phyloP scores from a whole-genome alignment of 495 filamentous ascomycete genomes.

The Penicillium desertorum region DNA sequence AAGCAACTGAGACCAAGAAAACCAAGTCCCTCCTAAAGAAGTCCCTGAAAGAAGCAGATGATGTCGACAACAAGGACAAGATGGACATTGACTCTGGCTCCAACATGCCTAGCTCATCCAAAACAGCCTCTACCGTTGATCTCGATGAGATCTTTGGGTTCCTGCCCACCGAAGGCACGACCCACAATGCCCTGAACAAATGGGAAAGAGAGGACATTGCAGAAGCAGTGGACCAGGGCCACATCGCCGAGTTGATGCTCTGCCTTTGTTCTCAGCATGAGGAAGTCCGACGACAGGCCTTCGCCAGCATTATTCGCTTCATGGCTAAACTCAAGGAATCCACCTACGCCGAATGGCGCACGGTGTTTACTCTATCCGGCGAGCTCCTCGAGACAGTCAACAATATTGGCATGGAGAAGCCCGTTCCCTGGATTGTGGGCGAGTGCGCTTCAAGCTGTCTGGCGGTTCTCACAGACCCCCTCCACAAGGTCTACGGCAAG shows the following conservation, averaged over 20 bases:
- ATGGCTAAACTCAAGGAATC: constrained; percentile 66
- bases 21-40: constrained; percentile 42
- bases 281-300: constrained; percentile 75
- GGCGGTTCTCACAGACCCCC: constrained; percentile 67
- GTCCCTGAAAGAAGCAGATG: constrained; percentile 37
- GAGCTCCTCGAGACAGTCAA: constrained; percentile 75
- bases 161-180: constrained; percentile 42
- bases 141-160: constrained; percentile 44
- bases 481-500: constrained; percentile 82
- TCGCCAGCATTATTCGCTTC: constrained; percentile 62
- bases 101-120: constrained; percentile 2
- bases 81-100: constrained; percentile 25
- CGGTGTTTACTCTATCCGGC: constrained; percentile 70
- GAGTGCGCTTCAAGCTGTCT: constrained; percentile 72
- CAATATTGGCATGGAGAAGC: constrained; percentile 48
- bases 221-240: constrained; percentile 70
- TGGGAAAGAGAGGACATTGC: constrained; percentile 76
- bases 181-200: constrained; percentile 46
- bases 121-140: constrained; percentile 26
- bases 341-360: constrained; percentile 70
- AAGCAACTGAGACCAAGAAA: constrained; percentile 40
- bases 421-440: constrained; percentile 70
- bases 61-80: constrained; percentile 21
- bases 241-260: constrained; percentile 63
- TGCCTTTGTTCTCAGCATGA: constrained; percentile 72